A percentile compares a stretch with the other conserved stretches of the same genome.
Conservation (phyloP, 306 rosid genomes). For the Prinsepia uniflora region DNA sequence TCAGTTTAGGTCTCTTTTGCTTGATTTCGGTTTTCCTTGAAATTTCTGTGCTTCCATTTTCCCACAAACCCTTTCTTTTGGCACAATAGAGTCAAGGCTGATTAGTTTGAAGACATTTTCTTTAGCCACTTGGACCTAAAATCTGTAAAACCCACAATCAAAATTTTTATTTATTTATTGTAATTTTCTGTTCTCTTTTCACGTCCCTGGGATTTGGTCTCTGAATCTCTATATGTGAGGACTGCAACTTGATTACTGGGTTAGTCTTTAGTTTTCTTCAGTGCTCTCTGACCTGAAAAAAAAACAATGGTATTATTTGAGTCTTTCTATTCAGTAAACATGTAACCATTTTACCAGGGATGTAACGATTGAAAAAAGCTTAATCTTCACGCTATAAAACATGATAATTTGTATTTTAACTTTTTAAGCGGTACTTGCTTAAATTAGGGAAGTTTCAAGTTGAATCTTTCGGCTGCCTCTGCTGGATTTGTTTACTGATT, state of each 20-base stretch:
- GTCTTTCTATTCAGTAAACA: constrained; percentile 1
- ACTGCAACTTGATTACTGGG: neutral
- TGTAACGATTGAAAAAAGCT: constrained; percentile 14
- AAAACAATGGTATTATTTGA: constrained; percentile 5
- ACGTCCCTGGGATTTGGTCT: neutral
- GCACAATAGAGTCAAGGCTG: neutral
- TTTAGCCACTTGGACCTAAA: neutral
- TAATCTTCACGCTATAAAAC: constrained; percentile 19
- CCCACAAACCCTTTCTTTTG: neutral
- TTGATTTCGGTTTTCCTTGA: constrained; percentile 5
- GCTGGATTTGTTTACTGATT: constrained; percentile 18
- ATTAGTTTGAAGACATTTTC: neutral
- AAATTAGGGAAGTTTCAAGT: constrained; percentile 17
- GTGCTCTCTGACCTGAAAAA: constrained; percentile 15
- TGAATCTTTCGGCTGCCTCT: constrained; percentile 1
- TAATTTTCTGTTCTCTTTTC: neutral
- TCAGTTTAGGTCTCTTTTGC: constrained; percentile 1
- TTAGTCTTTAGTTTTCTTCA: constrained; percentile 3
- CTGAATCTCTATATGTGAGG: constrained; percentile 2
- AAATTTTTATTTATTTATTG: neutral
- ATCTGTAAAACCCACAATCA: neutral
- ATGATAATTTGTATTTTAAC: constrained; percentile 3
- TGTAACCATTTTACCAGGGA: constrained; percentile 8
- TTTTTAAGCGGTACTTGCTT: constrained; percentile 22
- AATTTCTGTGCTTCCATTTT: neutral